Evolutionary conservation across 495 filamentous ascomycete species (phyloP).

Genomic region (Zalerion maritima): DNA sequence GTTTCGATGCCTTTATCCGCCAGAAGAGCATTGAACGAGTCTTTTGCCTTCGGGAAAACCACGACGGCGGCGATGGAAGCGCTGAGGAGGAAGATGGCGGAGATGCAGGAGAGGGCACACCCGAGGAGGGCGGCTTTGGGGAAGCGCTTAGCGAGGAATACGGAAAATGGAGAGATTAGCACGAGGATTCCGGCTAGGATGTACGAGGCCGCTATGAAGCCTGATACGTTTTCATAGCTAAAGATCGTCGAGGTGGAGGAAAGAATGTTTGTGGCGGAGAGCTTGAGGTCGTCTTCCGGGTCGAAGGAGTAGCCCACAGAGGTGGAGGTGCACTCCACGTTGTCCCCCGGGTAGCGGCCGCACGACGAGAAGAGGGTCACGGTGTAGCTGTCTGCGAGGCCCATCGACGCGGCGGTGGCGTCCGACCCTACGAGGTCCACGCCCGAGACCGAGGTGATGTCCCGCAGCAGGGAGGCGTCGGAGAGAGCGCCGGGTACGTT

Average conservation of each 20-base stretch:
- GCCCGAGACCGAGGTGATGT: slow-evolving; percentile 15
- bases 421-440: slow-evolving; percentile 17
- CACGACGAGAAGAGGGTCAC: slow-evolving; percentile 21
- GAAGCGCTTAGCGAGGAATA: slow-evolving; percentile 13
- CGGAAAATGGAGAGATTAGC: slow-evolving; percentile 8
- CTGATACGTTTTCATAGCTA: slow-evolving; percentile 11
- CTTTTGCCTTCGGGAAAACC: slow-evolving; percentile 12
- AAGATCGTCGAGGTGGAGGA: slow-evolving; percentile 10
- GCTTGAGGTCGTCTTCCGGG: slow-evolving; percentile 16
- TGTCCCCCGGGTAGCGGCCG: slow-evolving; percentile 9
- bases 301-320: slow-evolving; percentile 19
- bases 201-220: slow-evolving; percentile 17
- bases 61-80: slow-evolving; percentile 14
- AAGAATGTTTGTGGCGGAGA: slow-evolving; percentile 13
- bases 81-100: slow-evolving; percentile 15
- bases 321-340: slow-evolving; percentile 13
- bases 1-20: slow-evolving; percentile 12
- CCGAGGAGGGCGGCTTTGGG: slow-evolving; percentile 6
- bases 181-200: slow-evolving; percentile 13
- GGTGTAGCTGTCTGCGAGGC: slow-evolving; percentile 16
- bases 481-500: slow-evolving; percentile 15
- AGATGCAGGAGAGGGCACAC: slow-evolving; percentile 10
- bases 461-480: slow-evolving; percentile 15
- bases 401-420: slow-evolving; percentile 15
- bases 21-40: slow-evolving; percentile 16